Conservation (phyloP, 169 alveolate genomes). For the Toxoplasma gondii region DNA sequence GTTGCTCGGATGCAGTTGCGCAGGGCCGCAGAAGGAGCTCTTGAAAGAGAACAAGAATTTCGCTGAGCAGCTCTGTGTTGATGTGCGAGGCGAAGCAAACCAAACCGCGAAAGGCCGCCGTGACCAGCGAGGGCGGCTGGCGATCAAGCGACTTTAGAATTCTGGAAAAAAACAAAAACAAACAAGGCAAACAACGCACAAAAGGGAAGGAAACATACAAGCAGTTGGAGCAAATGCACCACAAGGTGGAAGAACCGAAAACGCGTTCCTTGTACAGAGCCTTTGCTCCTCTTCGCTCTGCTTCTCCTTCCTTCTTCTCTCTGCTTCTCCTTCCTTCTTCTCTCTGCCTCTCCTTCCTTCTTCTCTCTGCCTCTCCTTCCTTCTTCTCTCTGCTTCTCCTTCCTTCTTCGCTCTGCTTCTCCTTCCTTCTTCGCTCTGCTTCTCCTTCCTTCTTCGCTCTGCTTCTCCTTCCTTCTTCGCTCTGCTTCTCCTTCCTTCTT, state of each 20-base stretch:
- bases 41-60: background rate
- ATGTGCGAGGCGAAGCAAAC: background rate
- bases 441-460: too few species aligned
- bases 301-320: too few species aligned
- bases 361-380: too few species aligned
- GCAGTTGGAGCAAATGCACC: background rate
- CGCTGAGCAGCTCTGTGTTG: background rate
- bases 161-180: background rate
- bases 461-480: too few species aligned
- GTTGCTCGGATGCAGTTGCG: background rate
- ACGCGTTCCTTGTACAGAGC: too few species aligned
- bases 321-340: too few species aligned
- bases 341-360: too few species aligned
- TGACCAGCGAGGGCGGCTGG: constrained; percentile 3
- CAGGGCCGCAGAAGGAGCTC: background rate
- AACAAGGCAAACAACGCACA: background rate
- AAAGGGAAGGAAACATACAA: background rate
- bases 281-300: background rate
- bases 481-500: too few species aligned
- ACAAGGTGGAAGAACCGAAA: too few species aligned
- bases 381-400: too few species aligned
- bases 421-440: too few species aligned
- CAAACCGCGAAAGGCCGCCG: constrained; percentile 12
- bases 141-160: background rate
- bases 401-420: too few species aligned